A percentile compares a stretch with the other conserved stretches of the same genome.
These are phyloP conservation scores for Bretziella fagacearum DNA, from an alignment of 2,329 filamentous ascomycete species.

Conservation along the genomic window DNA sequence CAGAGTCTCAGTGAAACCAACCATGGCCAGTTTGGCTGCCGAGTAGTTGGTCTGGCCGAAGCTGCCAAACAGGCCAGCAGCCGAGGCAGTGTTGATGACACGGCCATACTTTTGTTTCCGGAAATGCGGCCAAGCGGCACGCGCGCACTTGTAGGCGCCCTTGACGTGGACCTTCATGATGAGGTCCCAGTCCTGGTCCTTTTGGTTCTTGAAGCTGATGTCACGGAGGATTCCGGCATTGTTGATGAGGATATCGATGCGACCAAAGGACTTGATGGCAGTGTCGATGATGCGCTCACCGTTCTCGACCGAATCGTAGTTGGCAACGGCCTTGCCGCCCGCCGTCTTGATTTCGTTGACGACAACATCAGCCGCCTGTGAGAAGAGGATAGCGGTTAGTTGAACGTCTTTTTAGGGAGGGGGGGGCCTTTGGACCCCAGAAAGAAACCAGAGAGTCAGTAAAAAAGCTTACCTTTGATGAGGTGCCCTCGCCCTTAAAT, in stretches of 20 bases:
- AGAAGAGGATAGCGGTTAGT: background rate
- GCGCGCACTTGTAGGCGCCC: conserved; percentile 88
- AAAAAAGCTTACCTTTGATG: conserved; percentile 68
- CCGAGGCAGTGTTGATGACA: conserved; percentile 93
- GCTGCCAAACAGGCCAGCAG: conserved; percentile 83
- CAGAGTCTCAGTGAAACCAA: conserved; percentile 94
- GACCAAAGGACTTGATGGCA: conserved; percentile 63
- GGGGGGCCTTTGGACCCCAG: background rate
- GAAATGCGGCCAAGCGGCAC: conserved; percentile 93
- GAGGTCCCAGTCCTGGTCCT: conserved; percentile 90
- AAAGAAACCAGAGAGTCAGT: too few relatives aligned
- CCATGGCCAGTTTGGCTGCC: conserved; percentile 84
- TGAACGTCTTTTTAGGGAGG: background rate
- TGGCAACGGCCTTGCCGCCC: conserved; percentile 90
- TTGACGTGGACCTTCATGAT: conserved; percentile 84
- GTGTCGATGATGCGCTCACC: conserved; percentile 90
- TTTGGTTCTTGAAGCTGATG: conserved; percentile 97
- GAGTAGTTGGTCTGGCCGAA: conserved; percentile 97
- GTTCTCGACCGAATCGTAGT: conserved; percentile 89
- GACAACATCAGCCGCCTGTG: conserved; percentile 62
- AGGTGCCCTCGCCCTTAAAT: conserved; percentile 81
- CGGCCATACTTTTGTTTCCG: conserved; percentile 97
- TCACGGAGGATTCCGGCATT: conserved; percentile 93
- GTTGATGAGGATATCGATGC: conserved; percentile 91
- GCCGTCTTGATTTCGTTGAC: conserved; percentile 70